Conservation (phyloP, 208 protist genomes). For the Wallacemonas sp. region DNA sequence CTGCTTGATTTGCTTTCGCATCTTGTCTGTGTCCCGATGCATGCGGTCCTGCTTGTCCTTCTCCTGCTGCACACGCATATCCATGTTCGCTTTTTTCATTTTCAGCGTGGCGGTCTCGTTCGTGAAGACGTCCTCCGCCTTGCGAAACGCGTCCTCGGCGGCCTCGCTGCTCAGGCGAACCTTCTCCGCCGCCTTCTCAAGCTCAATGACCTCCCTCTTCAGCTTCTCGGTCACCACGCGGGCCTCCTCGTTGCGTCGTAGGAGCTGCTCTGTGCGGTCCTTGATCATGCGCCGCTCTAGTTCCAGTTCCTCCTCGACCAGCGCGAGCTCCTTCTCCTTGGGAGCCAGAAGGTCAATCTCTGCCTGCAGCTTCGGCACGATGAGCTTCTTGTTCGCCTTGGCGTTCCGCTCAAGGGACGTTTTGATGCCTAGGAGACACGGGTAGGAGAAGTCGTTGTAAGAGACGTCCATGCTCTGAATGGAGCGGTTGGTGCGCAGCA, state of each 20-base stretch:
- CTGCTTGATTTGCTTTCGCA: conserved; percentile 76
- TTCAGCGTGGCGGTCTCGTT: conserved; percentile 49
- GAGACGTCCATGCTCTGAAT: conserved; percentile 85
- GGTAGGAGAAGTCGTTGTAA: conserved; percentile 92
- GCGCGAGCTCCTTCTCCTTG: conserved; percentile 81
- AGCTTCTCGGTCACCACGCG: conserved; percentile 76
- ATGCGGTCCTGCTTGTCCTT: conserved; percentile 66
- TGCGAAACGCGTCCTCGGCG: conserved; percentile 54
- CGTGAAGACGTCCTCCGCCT: conserved; percentile 64
- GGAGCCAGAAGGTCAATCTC: conserved; percentile 78
- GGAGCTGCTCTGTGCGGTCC: conserved; percentile 81
- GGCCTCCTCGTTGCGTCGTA: conserved; percentile 80
- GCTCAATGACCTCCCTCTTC: conserved; percentile 64
- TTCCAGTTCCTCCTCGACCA: conserved; percentile 82
- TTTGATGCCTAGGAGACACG: conserved; percentile 74
- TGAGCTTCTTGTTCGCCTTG: conserved; percentile 59
- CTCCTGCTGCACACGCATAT: conserved; percentile 78
- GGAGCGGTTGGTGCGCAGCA: conserved; percentile 56
- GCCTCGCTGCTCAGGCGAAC: conserved; percentile 31
- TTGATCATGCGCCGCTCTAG: conserved; percentile 81
- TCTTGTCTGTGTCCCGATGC: conserved; percentile 74
- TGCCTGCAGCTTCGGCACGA: conserved; percentile 66
- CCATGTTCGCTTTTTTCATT: conserved; percentile 65
- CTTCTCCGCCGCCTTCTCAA: conserved; percentile 60
- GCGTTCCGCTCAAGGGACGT: conserved; percentile 62